Conservation (phyloP, 140 eudicot genomes). For the Anethum foeniculum region DNA sequence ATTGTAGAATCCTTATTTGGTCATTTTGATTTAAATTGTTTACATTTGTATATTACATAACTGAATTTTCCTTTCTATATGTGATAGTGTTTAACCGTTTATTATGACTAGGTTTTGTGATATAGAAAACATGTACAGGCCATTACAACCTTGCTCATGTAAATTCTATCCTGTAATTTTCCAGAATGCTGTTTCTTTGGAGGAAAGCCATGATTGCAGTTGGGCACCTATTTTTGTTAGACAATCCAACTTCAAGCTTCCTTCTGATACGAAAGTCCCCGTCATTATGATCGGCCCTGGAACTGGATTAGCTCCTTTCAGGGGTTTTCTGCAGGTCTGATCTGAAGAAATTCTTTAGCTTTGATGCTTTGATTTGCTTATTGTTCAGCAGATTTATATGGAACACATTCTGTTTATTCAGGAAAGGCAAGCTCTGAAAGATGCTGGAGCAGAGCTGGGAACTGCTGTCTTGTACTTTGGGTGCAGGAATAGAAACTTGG, state of each 20-base stretch:
- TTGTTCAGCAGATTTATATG: neutral
- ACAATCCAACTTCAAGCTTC: conserved; percentile 57
- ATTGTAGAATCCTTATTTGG: neutral
- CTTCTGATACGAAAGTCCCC: conserved; percentile 55
- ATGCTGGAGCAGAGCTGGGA: conserved; percentile 52
- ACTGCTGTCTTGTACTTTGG: conserved; percentile 63
- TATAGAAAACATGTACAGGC: neutral
- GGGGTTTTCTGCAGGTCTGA: conserved; percentile 67
- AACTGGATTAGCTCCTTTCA: conserved; percentile 73
- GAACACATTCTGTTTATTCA: conserved; percentile 11
- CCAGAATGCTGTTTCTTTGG: conserved; percentile 59
- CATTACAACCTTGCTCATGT: neutral
- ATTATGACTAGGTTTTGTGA: conserved; percentile 3
- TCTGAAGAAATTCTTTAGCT: neutral
- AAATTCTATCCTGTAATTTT: neutral
- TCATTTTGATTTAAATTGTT: neutral
- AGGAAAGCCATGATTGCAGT: conserved; percentile 45
- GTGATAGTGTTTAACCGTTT: neutral
- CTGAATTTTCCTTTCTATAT: neutral
- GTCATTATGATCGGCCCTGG: conserved; percentile 75
- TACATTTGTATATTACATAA: neutral
- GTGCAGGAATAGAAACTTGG: conserved; percentile 73
- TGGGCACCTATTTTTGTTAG: conserved; percentile 64
- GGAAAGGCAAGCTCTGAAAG: conserved; percentile 63
- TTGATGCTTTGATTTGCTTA: neutral